Percentiles rank a stretch among this genome's conserved stretches.
phyloP scores from a whole-genome alignment of 345 rosid genomes.

The Litchi chinensis region DNA sequence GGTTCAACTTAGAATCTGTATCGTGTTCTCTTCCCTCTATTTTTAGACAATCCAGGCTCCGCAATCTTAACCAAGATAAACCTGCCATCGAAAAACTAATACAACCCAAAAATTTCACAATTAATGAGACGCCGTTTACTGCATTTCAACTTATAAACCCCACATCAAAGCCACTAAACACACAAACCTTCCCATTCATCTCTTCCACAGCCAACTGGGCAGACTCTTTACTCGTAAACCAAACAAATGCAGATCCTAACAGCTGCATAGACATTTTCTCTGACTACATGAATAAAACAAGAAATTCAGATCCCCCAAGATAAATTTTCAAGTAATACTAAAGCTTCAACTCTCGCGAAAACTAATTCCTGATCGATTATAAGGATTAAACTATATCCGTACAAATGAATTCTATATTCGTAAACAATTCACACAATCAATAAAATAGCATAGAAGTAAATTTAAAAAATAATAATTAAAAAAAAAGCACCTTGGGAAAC shows the following conservation, averaged over 20 bases:
- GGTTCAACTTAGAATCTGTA: conserved; percentile 27
- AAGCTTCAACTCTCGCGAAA: conserved; percentile 4
- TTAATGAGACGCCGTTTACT: conserved; percentile 10
- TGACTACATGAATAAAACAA: conserved; percentile 34
- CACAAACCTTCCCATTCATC: conserved; percentile 64
- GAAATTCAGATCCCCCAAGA: neutral
- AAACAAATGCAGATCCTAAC: conserved; percentile 59
- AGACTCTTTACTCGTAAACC: conserved; percentile 46
- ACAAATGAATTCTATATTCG: neutral
- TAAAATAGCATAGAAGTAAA: neutral
- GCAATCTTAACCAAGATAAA: conserved; percentile 54
- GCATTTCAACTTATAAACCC: neutral
- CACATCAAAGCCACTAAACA: neutral
- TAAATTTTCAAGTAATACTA: neutral
- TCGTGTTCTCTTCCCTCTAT: conserved; percentile 12
- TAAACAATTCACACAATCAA: neutral
- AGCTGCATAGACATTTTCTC: conserved; percentile 43
- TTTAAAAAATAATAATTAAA: too few species aligned
- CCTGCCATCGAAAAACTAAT: conserved; percentile 60
- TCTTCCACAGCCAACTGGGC: conserved; percentile 49
- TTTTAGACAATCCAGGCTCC: conserved; percentile 39
- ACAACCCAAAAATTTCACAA: neutral
- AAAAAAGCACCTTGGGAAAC: conserved; percentile 43
- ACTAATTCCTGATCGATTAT: neutral
- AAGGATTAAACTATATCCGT: neutral